Base-by-base conservation (phyloP, 2,329 filamentous ascomycete species). In the Pyricularia pennisetigena region DNA sequence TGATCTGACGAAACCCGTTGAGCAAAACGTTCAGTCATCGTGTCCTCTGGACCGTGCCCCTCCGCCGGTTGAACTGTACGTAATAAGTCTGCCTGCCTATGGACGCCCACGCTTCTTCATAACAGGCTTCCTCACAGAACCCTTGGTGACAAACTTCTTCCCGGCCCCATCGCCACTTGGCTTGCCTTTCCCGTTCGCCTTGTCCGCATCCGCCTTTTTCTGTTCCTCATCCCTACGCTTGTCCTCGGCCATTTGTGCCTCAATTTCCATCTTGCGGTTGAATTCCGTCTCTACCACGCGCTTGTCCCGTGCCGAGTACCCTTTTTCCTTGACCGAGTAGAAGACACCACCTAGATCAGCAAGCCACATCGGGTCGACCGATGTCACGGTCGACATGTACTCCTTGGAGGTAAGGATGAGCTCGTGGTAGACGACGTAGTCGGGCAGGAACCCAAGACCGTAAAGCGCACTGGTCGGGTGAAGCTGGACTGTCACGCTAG, bases 361-460 rank as follows among this genome's bases (percentile, higher is more conserved):
- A 59, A 99, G 86, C 95, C 95, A 99, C 76, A 96, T 93, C 67
- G 95, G 94, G 77, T 99, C 95, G 1, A 99, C 95, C 0, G 93
- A 88, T 4, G 95, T 99, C 10, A 99, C 95, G 4, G 93, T 97
- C 3, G 92, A 96, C 88, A 99, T 97, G 81, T 98, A 99, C 77
- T 98, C 95, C 76, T 97, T 97, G 69, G 90, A 92, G 0, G 95
- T 99, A 70, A 99, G 87, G 73, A 99, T 97, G 69, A 99, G 86
- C 79, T 99, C 95, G 82, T 99, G 95, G 79, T 99, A 99, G 61
- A 99, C 89, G 67, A 99, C 93, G 75, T 98, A 98, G 76, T 99
- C 95, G 1, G 96, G 95, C 28, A 97, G 86, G 78, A 97, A 96
- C 4, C 95, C 95, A 1, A 93, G 84, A 28, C 95, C 95, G 76